Evolutionary conservation across 2,329 filamentous ascomycete genomes (phyloP), one percentile per base, ranked within the genome.

Genomic region (Monosporascus sp.): DNA sequence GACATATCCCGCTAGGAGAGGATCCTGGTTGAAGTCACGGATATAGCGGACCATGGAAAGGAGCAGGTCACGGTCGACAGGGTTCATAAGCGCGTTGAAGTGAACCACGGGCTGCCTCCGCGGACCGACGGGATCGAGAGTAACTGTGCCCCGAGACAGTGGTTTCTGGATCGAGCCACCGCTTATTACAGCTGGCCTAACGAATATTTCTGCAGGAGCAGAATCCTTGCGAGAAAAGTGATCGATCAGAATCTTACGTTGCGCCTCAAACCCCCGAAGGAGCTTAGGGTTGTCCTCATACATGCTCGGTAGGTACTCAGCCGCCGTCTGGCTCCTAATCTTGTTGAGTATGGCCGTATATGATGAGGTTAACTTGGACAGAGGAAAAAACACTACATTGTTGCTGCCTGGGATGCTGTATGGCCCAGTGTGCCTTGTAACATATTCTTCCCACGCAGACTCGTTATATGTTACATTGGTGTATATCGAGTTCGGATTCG

Each of bases 81-180:
- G 77, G 57, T 81, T 70, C 24, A 71, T 74, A 54, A 71, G 60
- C 15, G 66, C 60, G 46, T 68, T 64, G 52, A 58, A 63, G 77
- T 75, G 67, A 70, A 82, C 48, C 72, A 76, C 24, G 73, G 76
- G 59, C 78, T 76, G 52, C 78, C 73, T 4, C 70, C 70, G 37
- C 14, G 73, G 69, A 44, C 74, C 69, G 3, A 70, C 48, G 15
- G 70, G 69, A 17, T 68, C 68, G 55, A 83, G 78, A 62, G 80
- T 80, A 55, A 82, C 75, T 31, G 72, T 70, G n/a, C 81, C 81
- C 2, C 80, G 74, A 1, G 76, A 80, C 53, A 77, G 74, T 0
- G 80, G 79, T 37, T 65, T 62, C 22, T 61, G 57, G 1, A 65
- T 54, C 2, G 35, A 48, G 7, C 59, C 58, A 24, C 54, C 49